Conservation (phyloP, 1,284 basidiomycete genomes). For the Rhodotorula sp. region DNA sequence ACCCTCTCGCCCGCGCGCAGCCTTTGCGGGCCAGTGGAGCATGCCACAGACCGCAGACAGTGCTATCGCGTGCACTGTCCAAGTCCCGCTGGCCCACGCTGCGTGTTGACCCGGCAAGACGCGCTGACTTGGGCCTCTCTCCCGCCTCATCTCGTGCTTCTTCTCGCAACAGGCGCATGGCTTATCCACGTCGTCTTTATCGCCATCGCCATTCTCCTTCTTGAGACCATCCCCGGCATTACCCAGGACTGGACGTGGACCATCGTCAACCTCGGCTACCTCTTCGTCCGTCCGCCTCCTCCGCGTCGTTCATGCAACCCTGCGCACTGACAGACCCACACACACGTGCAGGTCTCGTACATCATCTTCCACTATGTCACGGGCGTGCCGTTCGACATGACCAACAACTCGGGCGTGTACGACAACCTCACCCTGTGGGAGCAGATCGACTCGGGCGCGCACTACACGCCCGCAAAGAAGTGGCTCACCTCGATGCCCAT, state of each 20-base stretch:
- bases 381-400: constrained; percentile 85
- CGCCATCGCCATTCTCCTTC: constrained; percentile 64
- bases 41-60: neutral
- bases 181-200: constrained; percentile 95
- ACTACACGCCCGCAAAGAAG: constrained; percentile 98
- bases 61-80: rapidly evolving
- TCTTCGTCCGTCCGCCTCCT: constrained; percentile 64
- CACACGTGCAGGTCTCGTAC: constrained; percentile 73
- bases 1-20: constrained; percentile 48
- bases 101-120: neutral
- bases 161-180: constrained; percentile 79
- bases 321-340: too few relatives aligned
- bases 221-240: constrained; percentile 94
- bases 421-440: constrained; percentile 98
- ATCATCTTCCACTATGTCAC: constrained; percentile 99
- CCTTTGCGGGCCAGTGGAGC: neutral
- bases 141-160: neutral
- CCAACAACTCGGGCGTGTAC: constrained; percentile 69
- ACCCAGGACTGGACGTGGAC: constrained; percentile 95
- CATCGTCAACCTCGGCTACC: constrained; percentile 87
- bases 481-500: constrained; percentile 93
- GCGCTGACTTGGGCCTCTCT: constrained; percentile 66
- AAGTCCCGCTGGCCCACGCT: neutral
- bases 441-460: constrained; percentile 97
- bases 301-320: neutral